phyloP scores from a whole-genome alignment of 148 eudicot species.

The Fagopyrum homotropicum region DNA sequence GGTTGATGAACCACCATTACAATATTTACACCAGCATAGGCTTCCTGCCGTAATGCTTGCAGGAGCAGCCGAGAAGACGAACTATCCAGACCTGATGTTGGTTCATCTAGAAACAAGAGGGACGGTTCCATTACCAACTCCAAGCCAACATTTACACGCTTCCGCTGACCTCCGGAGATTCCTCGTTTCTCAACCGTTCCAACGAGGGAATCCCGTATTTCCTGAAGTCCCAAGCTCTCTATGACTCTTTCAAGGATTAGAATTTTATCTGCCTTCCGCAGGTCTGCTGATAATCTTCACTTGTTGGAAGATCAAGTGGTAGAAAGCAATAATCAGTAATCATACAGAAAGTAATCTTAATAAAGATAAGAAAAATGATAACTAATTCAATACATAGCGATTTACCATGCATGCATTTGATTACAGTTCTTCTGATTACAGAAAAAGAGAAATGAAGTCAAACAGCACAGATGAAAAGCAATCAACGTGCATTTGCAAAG shows the following conservation, averaged over 20 bases:
- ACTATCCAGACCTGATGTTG: constrained; percentile 22
- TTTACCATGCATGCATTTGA: no score
- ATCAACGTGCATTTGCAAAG: no score
- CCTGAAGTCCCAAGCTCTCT: constrained; percentile 21
- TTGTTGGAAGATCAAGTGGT: neutral
- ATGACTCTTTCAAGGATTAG: constrained; percentile 22
- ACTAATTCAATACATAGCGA: neutral
- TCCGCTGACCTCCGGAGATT: constrained; percentile 23
- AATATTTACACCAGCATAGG: constrained; percentile 16
- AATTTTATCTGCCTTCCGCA: constrained; percentile 14
- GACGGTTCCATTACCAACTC: constrained; percentile 26
- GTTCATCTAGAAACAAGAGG: constrained; percentile 21
- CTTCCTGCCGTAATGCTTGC: constrained; percentile 20
- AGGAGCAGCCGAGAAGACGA: constrained; percentile 18
- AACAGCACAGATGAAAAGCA: no score
- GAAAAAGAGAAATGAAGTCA: no score
- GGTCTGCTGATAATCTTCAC: constrained; percentile 16
- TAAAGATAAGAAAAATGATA: neutral
- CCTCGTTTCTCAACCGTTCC: constrained; percentile 26
- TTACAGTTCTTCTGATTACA: no score
- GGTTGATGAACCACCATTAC: constrained; percentile 23
- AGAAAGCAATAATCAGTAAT: neutral
- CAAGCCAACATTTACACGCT: constrained; percentile 21
- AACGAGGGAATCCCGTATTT: constrained; percentile 19
- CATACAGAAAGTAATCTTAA: neutral